phyloP scores from a whole-genome alignment of 805 yeast species.

The Grigorovia transvaalensis region DNA sequence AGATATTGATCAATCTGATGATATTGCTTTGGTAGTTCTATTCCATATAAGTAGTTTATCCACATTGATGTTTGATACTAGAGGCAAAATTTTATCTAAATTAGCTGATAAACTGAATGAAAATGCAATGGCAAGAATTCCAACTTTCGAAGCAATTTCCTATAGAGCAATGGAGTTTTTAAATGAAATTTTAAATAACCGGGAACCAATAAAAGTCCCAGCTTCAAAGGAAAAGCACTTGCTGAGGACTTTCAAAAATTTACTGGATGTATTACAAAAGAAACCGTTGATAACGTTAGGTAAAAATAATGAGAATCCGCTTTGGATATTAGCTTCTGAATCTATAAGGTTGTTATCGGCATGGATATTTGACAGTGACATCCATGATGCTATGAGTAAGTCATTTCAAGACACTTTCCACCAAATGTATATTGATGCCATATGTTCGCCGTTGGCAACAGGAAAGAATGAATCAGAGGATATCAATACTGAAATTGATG shows the following conservation, averaged over 20 bases:
- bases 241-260: conserved; percentile 36
- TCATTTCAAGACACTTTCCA: conserved; percentile 8
- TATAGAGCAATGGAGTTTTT: conserved; percentile 36
- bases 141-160: conserved; percentile 55
- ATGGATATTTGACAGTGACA: conserved; percentile 10
- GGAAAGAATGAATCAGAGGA: conserved; percentile 21
- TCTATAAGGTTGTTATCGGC: conserved; percentile 31
- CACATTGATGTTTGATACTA: conserved; percentile 51
- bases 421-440: conserved; percentile 25
- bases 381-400: conserved; percentile 2
- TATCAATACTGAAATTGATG: conserved; percentile 34
- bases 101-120: conserved; percentile 32
- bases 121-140: conserved; percentile 34
- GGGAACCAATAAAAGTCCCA: conserved; percentile 26
- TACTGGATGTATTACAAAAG: conserved; percentile 42
- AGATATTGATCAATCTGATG: conserved; percentile 23
- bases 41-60: conserved; percentile 45
- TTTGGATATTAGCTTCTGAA: conserved; percentile 47
- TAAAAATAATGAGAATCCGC: conserved; percentile 17
- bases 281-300: conserved; percentile 29
- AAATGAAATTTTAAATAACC: conserved; percentile 27
- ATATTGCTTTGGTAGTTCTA: conserved; percentile 37
- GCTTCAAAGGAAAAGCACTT: conserved; percentile 36
- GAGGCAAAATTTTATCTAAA: conserved; percentile 47
- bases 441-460: conserved; percentile 19